Base-by-base conservation (phyloP, 2,329 filamentous ascomycete species). In the Diaporthe sp. region DNA sequence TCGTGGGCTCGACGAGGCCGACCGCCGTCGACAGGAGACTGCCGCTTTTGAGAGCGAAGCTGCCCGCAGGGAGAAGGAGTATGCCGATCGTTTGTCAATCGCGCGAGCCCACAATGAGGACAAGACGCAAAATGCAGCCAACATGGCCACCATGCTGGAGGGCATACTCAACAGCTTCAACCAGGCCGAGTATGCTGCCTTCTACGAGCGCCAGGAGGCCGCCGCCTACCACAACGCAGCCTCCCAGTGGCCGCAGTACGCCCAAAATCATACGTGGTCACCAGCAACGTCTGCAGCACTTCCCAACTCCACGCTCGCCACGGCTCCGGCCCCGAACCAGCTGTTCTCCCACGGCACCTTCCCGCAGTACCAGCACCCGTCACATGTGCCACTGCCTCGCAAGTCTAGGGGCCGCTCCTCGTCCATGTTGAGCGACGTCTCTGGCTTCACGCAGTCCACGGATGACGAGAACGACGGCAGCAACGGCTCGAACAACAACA, bases 381-480 rank as follows among this genome's bases (percentile, higher is more conserved):
- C 42, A 58, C 78, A 81, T 72, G 79, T 85, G 72, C 79, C 83
- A 17, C 79, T 83, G 79, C 78, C 82, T 77, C 76, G 81, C 77
- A 88, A 87, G 81, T 84, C 85, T 42, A 84, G 91, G 59, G 91
- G 90, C 31, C 89, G 91, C 67, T 92, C 91, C 42, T 92, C 90
- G 13, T 92, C 90, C 74, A 93, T 93, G 91, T 88, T 93, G 3
- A 92, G 91, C 79, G 89, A 92, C 79, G 85, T 93, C 4, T 92
- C 90, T n/a, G 91, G 91, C 28, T 92, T 93, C 79, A 93, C 91
- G 10, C 90, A 92, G 82, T 90, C 88, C 22, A 92, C 89, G 78
- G 86, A 86, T 65, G 89, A 88, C 59, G 89, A 89, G 31, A 85
- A 87, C 28, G 86, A 85, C 57, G 79, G 77, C 49, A 71, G 77